Conservation (phyloP, 192 early-diverging fungal genomes). For the Chytriomyces sp. region DNA sequence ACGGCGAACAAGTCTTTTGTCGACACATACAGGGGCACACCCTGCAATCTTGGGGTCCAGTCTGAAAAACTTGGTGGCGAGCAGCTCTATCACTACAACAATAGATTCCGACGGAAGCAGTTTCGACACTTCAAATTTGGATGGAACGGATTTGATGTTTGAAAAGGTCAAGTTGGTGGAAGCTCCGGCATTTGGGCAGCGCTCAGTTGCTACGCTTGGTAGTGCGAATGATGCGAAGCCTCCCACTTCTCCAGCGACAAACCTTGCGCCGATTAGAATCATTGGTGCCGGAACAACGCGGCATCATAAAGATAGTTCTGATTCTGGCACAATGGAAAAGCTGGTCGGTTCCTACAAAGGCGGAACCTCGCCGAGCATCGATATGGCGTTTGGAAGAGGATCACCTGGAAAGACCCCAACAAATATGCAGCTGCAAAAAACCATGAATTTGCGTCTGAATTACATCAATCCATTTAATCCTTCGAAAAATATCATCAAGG, state of each 20-base stretch:
- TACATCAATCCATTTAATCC: constrained; percentile 40
- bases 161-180: constrained; percentile 1
- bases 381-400: neutral
- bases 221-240: neutral
- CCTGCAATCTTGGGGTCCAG: neutral
- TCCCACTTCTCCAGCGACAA: neutral
- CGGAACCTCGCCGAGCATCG: constrained; percentile 12
- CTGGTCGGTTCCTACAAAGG: constrained; percentile 39
- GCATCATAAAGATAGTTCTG: constrained; percentile 9
- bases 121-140: neutral
- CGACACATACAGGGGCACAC: neutral
- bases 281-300: neutral
- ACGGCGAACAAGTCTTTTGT: constrained; percentile 10
- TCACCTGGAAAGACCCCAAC: neutral
- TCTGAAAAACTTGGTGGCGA: neutral
- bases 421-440: neutral
- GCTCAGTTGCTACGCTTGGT: neutral
- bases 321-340: neutral
- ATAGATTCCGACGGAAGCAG: neutral
- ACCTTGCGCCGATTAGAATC: constrained; percentile 11
- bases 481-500: constrained; percentile 35
- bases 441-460: constrained; percentile 26
- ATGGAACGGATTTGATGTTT: constrained; percentile 1
- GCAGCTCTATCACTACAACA: neutral
- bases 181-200: neutral